Percentiles rank a stretch among this genome's conserved stretches.
Evolutionary conservation across 2,329 filamentous ascomycete species (phyloP).

Genomic region (Lomentospora prolificans): DNA sequence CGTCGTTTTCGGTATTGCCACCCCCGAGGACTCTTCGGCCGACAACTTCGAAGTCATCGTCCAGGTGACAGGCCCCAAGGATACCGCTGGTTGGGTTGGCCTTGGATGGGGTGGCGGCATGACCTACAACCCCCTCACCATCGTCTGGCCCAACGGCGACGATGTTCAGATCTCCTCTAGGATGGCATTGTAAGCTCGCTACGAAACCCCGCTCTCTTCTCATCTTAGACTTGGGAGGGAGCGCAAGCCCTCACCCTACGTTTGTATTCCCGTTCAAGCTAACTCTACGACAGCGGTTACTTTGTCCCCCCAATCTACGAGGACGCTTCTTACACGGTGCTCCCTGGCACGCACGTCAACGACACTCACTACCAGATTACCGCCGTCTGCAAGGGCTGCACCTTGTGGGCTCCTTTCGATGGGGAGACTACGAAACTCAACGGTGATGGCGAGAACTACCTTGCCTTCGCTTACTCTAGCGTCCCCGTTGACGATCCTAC

Average conservation of each 20-base stretch:
- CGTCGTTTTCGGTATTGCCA: slow-evolving; percentile 24
- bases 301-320: slow-evolving; percentile 21
- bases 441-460: slow-evolving; percentile 23
- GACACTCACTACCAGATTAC: slow-evolving; percentile 25
- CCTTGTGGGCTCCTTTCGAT: slow-evolving; percentile 26
- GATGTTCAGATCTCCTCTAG: slow-evolving; percentile 25
- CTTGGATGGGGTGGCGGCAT: slow-evolving; percentile 34
- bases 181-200: slow-evolving; percentile 23
- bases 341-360: slow-evolving; percentile 24
- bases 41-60: slow-evolving; percentile 29
- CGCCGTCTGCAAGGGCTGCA: slow-evolving; percentile 28
- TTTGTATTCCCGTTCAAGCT: neutral
- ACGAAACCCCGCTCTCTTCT: neutral
- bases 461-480: slow-evolving; percentile 30
- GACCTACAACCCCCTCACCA: slow-evolving; percentile 31
- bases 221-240: neutral
- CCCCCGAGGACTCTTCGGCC: slow-evolving; percentile 21
- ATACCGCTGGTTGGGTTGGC: slow-evolving; percentile 30
- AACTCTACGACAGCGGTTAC: slow-evolving; percentile 20
- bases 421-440: slow-evolving; percentile 22
- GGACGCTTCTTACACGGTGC: slow-evolving; percentile 22
- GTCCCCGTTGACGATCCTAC: slow-evolving; percentile 26
- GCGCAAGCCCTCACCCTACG: neutral
- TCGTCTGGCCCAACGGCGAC: slow-evolving; percentile 31
- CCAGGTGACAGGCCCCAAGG: slow-evolving; percentile 29